Evolutionary conservation across 768 basidiomycete species (phyloP).

Genomic region (Lentinula raphanica): DNA sequence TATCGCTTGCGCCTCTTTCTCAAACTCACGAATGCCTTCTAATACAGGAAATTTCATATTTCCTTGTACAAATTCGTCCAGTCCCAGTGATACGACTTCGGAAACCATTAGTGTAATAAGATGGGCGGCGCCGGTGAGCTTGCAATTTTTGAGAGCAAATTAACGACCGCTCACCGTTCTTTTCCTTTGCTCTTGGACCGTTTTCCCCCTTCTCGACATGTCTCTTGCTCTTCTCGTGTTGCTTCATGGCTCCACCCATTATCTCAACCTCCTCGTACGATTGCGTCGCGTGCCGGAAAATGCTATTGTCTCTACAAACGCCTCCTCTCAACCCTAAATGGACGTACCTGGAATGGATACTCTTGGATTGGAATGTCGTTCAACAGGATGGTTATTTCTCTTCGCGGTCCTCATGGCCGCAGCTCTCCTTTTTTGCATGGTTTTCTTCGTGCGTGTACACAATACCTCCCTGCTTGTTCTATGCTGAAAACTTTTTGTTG

Average conservation of each 20-base stretch:
- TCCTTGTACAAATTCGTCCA: not conserved
- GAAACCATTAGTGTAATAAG: constrained; percentile 7
- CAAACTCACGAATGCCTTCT: not conserved
- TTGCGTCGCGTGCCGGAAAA: not conserved
- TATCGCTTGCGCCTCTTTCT: too few relatives aligned
- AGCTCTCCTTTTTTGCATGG: constrained; percentile 94
- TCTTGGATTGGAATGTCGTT: not conserved
- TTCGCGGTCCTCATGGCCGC: constrained; percentile 95
- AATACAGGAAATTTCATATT: not conserved
- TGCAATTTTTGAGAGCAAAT: not conserved
- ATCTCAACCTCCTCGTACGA: not conserved
- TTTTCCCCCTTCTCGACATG: not conserved
- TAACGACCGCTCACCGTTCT: not conserved
- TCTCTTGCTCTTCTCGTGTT: not conserved
- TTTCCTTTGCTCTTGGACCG: not conserved
- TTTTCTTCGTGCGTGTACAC: constrained; percentile 99
- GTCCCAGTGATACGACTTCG: not conserved
- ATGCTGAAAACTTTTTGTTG: not conserved
- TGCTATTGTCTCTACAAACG: not conserved
- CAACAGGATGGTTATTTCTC: constrained; percentile 89
- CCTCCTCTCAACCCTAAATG: not conserved
- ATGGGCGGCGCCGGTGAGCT: constrained; percentile 44
- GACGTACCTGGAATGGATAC: not conserved
- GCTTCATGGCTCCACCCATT: constrained; percentile 1
- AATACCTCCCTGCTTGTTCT: too few relatives aligned